Percentiles rank a stretch among this genome's conserved stretches.
Evolutionary conservation across 352 stramenopile genomes (phyloP).

Genomic region (Globisporangium ultimum): DNA sequence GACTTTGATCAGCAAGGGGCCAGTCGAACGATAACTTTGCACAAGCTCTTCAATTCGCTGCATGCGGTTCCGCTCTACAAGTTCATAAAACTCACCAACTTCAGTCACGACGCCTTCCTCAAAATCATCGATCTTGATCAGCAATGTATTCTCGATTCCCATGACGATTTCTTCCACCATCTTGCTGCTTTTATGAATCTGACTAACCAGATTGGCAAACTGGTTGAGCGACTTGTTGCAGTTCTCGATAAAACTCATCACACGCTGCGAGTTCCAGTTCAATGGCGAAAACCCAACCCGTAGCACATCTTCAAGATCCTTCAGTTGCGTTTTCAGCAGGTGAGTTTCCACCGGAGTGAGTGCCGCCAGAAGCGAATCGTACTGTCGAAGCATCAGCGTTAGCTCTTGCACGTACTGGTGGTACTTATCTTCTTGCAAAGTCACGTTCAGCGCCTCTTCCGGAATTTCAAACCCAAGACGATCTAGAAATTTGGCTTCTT

Average conservation of each 20-base stretch:
- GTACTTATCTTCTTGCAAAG: conserved; percentile 96
- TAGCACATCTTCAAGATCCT: conserved; percentile 84
- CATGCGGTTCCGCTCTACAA: conserved; percentile 90
- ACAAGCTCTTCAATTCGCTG: conserved; percentile 91
- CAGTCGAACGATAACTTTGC: conserved; percentile 93
- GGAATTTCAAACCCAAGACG: conserved; percentile 94
- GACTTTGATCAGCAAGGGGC: conserved; percentile 93
- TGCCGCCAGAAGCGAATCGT: conserved; percentile 80
- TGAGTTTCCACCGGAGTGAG: conserved; percentile 90
- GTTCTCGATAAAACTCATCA: conserved; percentile 93
- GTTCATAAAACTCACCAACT: conserved; percentile 93
- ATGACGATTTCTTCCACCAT: conserved; percentile 94
- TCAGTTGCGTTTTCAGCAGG: conserved; percentile 87
- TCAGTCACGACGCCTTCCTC: conserved; percentile 87
- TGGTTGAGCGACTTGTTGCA: conserved; percentile 92
- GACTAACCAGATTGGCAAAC: conserved; percentile 91
- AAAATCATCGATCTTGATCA: conserved; percentile 93
- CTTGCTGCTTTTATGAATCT: conserved; percentile 94
- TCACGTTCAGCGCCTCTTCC: conserved; percentile 94
- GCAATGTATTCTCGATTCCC: conserved; percentile 88
- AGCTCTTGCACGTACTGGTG: conserved; percentile 92
- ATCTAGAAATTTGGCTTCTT: conserved; percentile 95
- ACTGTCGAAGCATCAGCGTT: conserved; percentile 89
- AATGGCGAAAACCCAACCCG: conserved; percentile 91
- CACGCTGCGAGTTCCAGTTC: conserved; percentile 97